A percentile compares a stretch with the other conserved stretches of the same genome.
These are phyloP conservation scores for Fagopyrum esculentum DNA, from an alignment of 148 eudicot genomes.

Conservation along the genomic window DNA sequence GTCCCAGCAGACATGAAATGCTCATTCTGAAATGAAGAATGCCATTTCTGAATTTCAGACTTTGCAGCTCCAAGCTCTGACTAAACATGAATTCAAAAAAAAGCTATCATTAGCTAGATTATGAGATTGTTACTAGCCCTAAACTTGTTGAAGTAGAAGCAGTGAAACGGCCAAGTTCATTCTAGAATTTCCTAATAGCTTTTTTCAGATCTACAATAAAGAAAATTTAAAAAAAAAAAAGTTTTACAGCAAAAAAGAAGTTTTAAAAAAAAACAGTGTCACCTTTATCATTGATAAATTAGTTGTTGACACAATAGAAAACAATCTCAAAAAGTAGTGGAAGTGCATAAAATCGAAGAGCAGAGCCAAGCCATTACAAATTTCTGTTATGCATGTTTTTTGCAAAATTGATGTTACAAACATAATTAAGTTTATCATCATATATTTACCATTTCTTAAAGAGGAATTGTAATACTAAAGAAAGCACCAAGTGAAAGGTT, in stretches of 20 bases:
- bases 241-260: neutral
- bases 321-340: neutral
- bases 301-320: neutral
- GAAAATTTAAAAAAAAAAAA: neutral
- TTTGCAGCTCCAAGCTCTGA: constrained; percentile 75
- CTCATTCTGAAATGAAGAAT: constrained; percentile 75
- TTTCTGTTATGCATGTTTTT: neutral
- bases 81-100: constrained; percentile 25
- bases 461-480: neutral
- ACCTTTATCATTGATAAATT: neutral
- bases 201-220: neutral
- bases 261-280: neutral
- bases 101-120: neutral
- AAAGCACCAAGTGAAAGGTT: neutral
- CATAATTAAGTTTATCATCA: neutral
- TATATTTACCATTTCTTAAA: neutral
- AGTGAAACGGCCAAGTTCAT: neutral
- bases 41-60: constrained; percentile 91
- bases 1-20: constrained; percentile 61
- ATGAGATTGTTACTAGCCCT: neutral
- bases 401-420: neutral
- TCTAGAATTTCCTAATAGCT: neutral
- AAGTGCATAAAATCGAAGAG: neutral
- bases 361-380: neutral
- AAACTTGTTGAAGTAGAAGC: neutral